These are phyloP conservation scores for Backusella sp. DNA, from an alignment of 192 early-diverging fungal species.

Conservation along the genomic window DNA sequence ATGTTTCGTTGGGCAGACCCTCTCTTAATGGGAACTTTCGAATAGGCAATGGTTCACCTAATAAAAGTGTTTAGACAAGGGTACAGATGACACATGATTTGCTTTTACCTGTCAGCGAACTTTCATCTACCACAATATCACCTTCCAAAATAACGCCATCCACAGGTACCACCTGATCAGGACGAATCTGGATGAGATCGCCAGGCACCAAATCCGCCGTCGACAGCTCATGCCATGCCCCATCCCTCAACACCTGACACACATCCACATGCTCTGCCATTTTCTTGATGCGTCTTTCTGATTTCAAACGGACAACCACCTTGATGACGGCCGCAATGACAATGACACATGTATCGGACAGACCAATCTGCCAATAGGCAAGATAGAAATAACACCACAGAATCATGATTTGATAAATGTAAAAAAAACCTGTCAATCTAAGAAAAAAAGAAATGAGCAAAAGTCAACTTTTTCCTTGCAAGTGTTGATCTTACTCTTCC, in stretches of 20 bases:
- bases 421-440: slow-evolving; percentile 48
- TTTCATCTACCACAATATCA: slow-evolving; percentile 61
- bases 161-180: slow-evolving; percentile 42
- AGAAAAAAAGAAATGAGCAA: slow-evolving; percentile 12
- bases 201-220: slow-evolving; percentile 62
- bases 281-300: slow-evolving; percentile 51
- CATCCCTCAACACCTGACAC: slow-evolving; percentile 50
- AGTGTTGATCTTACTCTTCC: slow-evolving; percentile 57
- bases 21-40: slow-evolving; percentile 58
- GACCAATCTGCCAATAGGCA: slow-evolving; percentile 52
- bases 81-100: background rate
- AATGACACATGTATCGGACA: slow-evolving; percentile 49
- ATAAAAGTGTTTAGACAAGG: too few species aligned
- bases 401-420: slow-evolving; percentile 51
- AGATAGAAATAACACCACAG: slow-evolving; percentile 52
- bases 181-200: slow-evolving; percentile 50
- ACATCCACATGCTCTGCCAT: slow-evolving; percentile 53
- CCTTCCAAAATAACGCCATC: slow-evolving; percentile 56
- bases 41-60: slow-evolving; percentile 59
- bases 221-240: slow-evolving; percentile 46
- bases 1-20: slow-evolving; percentile 8
- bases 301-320: slow-evolving; percentile 43
- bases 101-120: slow-evolving; percentile 48
- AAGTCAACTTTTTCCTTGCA: too few species aligned
- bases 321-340: slow-evolving; percentile 49